Conservation (phyloP, 371 early-diverging fungal species). For the Nematocida minor region DNA sequence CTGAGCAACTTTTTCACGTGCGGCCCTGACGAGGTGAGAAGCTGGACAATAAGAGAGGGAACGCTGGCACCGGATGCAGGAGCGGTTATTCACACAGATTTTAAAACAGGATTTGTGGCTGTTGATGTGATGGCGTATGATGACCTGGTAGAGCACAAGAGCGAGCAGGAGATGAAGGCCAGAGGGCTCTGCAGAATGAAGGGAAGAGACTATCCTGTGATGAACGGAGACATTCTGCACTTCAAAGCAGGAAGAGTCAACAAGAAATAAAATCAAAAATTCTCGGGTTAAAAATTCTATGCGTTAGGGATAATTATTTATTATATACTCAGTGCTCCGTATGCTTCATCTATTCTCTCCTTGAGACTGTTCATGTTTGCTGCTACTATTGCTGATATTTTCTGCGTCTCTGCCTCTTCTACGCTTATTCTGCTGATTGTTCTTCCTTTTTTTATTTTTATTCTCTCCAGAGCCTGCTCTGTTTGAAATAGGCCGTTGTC, state of each 20-base stretch:
- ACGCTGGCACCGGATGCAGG: slow-evolving; percentile 91
- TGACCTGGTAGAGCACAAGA: slow-evolving; percentile 73
- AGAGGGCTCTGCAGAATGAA: slow-evolving; percentile 83
- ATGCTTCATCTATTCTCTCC: slow-evolving; percentile 29
- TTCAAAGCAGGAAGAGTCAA: slow-evolving; percentile 61
- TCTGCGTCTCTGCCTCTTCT: slow-evolving; percentile 62
- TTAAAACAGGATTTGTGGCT: slow-evolving; percentile 86
- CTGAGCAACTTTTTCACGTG: slow-evolving; percentile 91
- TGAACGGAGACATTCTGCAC: slow-evolving; percentile 76
- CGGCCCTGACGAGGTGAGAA: slow-evolving; percentile 73
- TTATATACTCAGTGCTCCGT: neutral
- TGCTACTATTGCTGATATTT: slow-evolving; percentile 29
- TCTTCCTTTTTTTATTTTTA: slow-evolving; percentile 59
- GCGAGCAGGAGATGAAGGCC: slow-evolving; percentile 79
- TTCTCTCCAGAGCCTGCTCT: slow-evolving; percentile 58
- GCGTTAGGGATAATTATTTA: too few species aligned
- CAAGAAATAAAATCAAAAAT: slow-evolving; percentile 28
- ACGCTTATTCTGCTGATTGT: slow-evolving; percentile 40
- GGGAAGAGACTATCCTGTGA: slow-evolving; percentile 85
- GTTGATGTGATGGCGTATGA: slow-evolving; percentile 85
- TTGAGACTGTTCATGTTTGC: slow-evolving; percentile 15
- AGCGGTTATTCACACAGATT: slow-evolving; percentile 85
- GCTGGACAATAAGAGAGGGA: slow-evolving; percentile 69
- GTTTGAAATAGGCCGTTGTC: slow-evolving; percentile 60
- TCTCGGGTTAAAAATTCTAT: too few species aligned